phyloP scores from a whole-genome alignment of 1,284 basidiomycete genomes.

The Cryptococcus wingfieldii region DNA sequence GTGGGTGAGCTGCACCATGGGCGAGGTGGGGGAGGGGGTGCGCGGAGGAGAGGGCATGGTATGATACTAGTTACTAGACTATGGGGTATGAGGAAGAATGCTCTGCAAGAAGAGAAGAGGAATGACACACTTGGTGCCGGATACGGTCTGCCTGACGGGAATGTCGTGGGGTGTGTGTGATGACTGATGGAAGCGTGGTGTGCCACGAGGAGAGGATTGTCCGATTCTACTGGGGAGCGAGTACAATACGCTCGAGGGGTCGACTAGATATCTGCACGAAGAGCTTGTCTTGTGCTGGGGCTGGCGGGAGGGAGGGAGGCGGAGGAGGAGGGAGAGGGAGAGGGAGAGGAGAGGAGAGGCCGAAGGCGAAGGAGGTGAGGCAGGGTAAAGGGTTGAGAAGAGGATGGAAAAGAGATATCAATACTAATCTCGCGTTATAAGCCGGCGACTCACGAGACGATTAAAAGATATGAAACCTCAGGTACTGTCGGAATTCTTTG shows the following conservation, averaged over 20 bases:
- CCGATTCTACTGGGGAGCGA: background rate
- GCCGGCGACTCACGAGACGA: background rate
- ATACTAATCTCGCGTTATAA: background rate
- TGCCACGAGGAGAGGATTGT: background rate
- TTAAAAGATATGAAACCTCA: background rate
- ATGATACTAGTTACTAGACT: background rate
- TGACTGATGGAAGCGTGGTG: no score
- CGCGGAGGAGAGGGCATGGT: slow-evolving; percentile 3
- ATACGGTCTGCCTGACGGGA: background rate
- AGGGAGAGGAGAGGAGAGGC: no score
- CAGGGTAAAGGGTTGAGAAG: background rate
- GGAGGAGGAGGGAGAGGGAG: background rate
- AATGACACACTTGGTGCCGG: background rate
- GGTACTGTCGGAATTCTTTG: background rate
- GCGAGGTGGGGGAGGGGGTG: slow-evolving; percentile 9
- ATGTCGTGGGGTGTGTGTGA: background rate
- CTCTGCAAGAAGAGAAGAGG: background rate
- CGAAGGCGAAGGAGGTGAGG: background rate
- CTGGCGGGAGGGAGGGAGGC: background rate
- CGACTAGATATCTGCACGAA: slow-evolving; percentile 1
- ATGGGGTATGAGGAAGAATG: background rate
- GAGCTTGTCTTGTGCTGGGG: background rate
- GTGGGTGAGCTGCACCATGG: slow-evolving; percentile 15
- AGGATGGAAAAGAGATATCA: background rate
- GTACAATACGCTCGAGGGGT: background rate